Evolutionary conservation across 2,329 filamentous ascomycete genomes (phyloP), one percentile per base, ranked within the genome.

Genomic region (Furcasterigmium furcatum): DNA sequence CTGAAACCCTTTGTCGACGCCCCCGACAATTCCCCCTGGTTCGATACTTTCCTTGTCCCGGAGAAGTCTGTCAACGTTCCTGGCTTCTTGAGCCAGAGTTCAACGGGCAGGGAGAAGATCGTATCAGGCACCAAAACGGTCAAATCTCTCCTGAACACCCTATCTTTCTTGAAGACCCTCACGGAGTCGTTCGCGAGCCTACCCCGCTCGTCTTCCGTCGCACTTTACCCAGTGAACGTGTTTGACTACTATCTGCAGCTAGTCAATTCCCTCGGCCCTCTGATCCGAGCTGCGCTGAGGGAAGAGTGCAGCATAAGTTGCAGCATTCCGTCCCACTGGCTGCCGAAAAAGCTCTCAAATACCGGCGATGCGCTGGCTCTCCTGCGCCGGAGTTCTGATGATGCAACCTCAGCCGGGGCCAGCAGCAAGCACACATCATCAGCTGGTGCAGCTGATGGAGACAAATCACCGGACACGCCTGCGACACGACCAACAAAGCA

Each of bases 291-390:
- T 43, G 87, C 90, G 48, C 76, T 95, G n/a, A 85, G 85, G 64
- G 92, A 99, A 64, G 88, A 95, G 87, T 91, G 29, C 72, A 85
- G 1, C 72, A n/a, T 96, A 38, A 79, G 87, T 52, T 84, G 81
- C 42, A 75, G 80, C 43, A 85, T 96, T 41, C 90, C 92, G 1
- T 76, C 83, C 30, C 73, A 82, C 47, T 88, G 85, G 84, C 71
- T 46, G 48, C 38, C 46, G 5, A 52, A 52, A 35, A 47, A 46
- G 20, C 40, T 44, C 8, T 41, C 48, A 19, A 43, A 48, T 13
- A 45, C 43, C 16, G 48, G 44, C 43, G 50, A 52, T 25, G 38
- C 30, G 21, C 41, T 48, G 41, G 43, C 43, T 41, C 34, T 43
- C 39, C 6, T 46, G 40, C 22, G 34, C 13, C 16, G 46, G 42